Evolutionary conservation across 805 yeast genomes (phyloP), one percentile per base, ranked within the genome.

Genomic region (Wickerhamiella sergipiensis): DNA sequence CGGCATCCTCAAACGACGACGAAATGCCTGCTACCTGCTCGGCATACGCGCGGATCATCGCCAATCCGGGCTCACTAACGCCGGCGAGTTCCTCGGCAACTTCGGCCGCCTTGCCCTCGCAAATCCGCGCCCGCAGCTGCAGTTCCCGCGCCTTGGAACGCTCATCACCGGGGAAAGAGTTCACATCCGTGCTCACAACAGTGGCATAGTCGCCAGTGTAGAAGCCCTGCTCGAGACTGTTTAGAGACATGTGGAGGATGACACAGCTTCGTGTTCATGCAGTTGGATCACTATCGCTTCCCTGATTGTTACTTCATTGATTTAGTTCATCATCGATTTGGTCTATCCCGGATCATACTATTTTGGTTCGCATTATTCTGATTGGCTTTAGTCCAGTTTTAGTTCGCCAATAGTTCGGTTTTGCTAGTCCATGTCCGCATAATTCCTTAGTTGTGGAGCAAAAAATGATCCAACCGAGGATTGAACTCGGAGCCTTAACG

Each of bases 171-270:
- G 55, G 46, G 50, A 56, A 60, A n/a, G 55, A 55, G 2, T 59
- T 47, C 8, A 61, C 50, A 18, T 67, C 62, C 10, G 62, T 53
- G 33, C 47, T 55, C 13, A 65, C 29, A 6, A 70, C 73, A 26
- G 64, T 59, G 43, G 54, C 51, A 55, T 61, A 68, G 47, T 69
- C 69, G 39, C 73, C 73, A 22, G 69, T 62, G 55, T 68, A 70
- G 56, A 67, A 70, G 22, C 71, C 69, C 55, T 62, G 66, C 55
- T 69, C 69, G 46, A 69, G 58, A 43, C 61, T 55, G 51, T 64
- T 60, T 26, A 69, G 58, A 47, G 64, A 68, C 42, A 36, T 36
- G 21, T 26, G 47, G 47, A 26, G 47, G 47, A 26, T 29, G 38
- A 29, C 39, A 45, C 29, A 45, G 12, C 7, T 4, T 21, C 45